phyloP scores from a whole-genome alignment of 116 monocot genomes.

The Thalassia testudinum region DNA sequence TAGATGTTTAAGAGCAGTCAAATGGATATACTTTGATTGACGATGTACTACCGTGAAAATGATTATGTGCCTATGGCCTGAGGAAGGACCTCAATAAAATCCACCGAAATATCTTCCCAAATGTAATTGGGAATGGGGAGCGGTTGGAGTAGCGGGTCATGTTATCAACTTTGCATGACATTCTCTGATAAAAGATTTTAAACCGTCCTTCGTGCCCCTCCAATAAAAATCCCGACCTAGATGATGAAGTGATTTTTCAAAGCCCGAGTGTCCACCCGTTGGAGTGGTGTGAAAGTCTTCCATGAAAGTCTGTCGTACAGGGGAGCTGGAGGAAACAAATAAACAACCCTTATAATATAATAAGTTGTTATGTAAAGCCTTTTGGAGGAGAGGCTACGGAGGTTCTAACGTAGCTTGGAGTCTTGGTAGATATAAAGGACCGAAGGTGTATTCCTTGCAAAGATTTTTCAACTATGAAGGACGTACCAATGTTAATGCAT shows the following conservation, averaged over 20 bases:
- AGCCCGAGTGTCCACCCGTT: not conserved
- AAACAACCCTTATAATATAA: too few species aligned
- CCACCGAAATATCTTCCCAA: not conserved
- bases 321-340: too few species aligned
- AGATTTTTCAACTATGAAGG: too few species aligned
- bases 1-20: not conserved
- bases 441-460: too few species aligned
- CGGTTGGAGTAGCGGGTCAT: not conserved
- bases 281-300: not conserved
- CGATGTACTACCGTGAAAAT: too few species aligned
- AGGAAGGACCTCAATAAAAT: not conserved
- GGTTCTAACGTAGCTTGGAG: too few species aligned
- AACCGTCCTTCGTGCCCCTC: not conserved
- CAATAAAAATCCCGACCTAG: not conserved
- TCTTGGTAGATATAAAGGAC: too few species aligned
- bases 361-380: too few species aligned
- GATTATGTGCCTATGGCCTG: not conserved
- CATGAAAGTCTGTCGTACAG: too few species aligned
- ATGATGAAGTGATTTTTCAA: not conserved
- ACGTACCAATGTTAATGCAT: too few species aligned
- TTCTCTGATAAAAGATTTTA: not conserved
- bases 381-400: too few species aligned
- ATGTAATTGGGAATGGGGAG: not conserved
- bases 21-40: not conserved
- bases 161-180: not conserved